Evolutionary conservation across 108 stramenopile genomes (phyloP), one percentile per base, ranked within the genome.

Genomic region (Fragilaria radians): DNA sequence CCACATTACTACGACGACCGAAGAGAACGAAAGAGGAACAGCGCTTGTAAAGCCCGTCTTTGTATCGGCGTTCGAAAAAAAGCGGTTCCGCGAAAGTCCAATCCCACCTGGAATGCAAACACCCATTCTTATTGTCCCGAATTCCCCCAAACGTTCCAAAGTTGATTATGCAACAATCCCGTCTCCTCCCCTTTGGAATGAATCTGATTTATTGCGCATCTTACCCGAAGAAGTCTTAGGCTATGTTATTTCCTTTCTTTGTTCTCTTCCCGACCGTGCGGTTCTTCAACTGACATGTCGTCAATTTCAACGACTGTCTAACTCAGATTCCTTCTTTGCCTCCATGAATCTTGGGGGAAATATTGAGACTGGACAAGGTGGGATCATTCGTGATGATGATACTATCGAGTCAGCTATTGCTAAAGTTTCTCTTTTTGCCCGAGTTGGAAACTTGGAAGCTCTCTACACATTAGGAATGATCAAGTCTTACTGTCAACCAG

Each of bases 381-480:
- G 76, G 18, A 74, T 80, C 47, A 65, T 79, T 26, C 69, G 58
- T 31, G 72, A 80, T 26, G 28, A 73, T 42, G 78, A 82, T 62
- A 73, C 78, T 32, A 67, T 79, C 50, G 57, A 70, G 19, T 65
- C 73, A 30, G 81, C 77, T 3, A 63, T 69, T 5, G 67, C 52
- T 27, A 48, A 49, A 27, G 55, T 76, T 45, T 31, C 68, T 29
- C 69, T 71, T 24, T 91, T 80, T 60, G 80, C 74, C 21, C 71
- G 59, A 14, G 84, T 85, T 18, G 82, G 85, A 46, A 91, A 91
- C 55, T 50, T 82, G 46, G 75, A 91, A 55, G 85, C 86, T 5
- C 71, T 81, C 21, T 86, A 91, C 73, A 88, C 88, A 81, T 89
- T 86, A n/a, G 84, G 83, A 25, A 84, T 88, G 72, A 77, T 91